These are phyloP conservation scores for Ascochyta viciae-villosae DNA, from an alignment of 2,329 filamentous ascomycete genomes.

Conservation along the genomic window DNA sequence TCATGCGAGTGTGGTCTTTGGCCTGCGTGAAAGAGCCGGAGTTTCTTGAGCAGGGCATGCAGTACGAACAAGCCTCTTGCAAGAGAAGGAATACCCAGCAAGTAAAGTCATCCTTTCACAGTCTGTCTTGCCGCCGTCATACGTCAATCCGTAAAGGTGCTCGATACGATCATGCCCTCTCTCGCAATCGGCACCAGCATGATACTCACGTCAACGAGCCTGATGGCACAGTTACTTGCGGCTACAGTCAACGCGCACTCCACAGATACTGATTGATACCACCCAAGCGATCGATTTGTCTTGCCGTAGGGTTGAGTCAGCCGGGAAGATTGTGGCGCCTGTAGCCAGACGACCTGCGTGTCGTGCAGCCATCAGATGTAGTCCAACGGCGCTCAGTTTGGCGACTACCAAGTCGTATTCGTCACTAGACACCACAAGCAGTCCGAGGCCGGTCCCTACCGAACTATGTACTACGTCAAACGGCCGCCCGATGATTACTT, in stretches of 20 bases:
- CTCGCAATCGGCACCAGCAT: not conserved
- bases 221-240: not conserved
- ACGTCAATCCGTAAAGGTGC: too few relatives aligned
- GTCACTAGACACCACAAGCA: not conserved
- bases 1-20: too few relatives aligned
- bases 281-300: not conserved
- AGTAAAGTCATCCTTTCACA: too few relatives aligned
- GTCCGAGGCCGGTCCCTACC: constrained; percentile 4
- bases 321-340: not conserved
- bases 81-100: too few relatives aligned
- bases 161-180: not conserved
- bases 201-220: not conserved
- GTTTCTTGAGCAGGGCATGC: too few relatives aligned
- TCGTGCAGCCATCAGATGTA: not conserved
- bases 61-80: too few relatives aligned
- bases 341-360: not conserved
- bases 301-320: not conserved
- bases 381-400: not conserved
- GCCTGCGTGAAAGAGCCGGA: too few relatives aligned
- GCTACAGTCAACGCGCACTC: not conserved
- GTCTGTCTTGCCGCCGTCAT: too few relatives aligned
- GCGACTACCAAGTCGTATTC: not conserved
- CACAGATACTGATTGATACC: not conserved
- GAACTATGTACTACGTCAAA: not conserved
- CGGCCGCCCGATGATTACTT: not conserved